phyloP scores from a whole-genome alignment of 306 rosid species.

The Fragaria nilgerrensis region DNA sequence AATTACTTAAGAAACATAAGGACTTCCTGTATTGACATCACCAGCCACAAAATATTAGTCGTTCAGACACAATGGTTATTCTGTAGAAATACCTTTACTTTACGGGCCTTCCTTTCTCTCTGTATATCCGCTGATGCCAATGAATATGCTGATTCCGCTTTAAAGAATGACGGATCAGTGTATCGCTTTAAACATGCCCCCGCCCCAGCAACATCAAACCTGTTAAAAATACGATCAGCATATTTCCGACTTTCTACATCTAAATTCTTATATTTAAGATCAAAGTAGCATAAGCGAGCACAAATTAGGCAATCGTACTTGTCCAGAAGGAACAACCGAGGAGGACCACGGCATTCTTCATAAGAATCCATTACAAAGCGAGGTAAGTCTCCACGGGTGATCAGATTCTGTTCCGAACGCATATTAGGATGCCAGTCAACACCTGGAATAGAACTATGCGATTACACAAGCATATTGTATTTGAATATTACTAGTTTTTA shows the following conservation, averaged over 20 bases:
- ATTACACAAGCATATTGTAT: not conserved
- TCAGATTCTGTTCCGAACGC: slow-evolving; percentile 56
- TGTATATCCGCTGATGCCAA: slow-evolving; percentile 35
- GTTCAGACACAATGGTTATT: not conserved
- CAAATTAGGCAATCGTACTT: slow-evolving; percentile 55
- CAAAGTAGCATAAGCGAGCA: not conserved
- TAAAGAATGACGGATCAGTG: slow-evolving; percentile 91
- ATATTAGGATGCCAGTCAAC: slow-evolving; percentile 88
- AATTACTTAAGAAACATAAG: not conserved
- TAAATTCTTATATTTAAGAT: slow-evolving; percentile 16
- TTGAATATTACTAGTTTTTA: not conserved
- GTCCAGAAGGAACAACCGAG: slow-evolving; percentile 85
- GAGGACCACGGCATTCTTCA: slow-evolving; percentile 94
- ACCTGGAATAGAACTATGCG: slow-evolving; percentile 51
- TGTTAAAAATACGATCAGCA: slow-evolving; percentile 39
- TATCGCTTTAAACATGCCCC: slow-evolving; percentile 97
- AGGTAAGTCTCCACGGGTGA: slow-evolving; percentile 81
- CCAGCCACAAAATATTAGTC: not conserved
- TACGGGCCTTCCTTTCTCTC: slow-evolving; percentile 65
- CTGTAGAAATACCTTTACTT: slow-evolving; percentile 58
- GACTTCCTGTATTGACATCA: slow-evolving; percentile 5
- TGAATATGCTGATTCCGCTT: slow-evolving; percentile 50
- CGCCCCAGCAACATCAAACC: slow-evolving; percentile 97
- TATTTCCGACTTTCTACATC: slow-evolving; percentile 19
- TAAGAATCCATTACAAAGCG: slow-evolving; percentile 95